Conservation (phyloP, 768 basidiomycete species). For the Termitomyces sp. region DNA sequence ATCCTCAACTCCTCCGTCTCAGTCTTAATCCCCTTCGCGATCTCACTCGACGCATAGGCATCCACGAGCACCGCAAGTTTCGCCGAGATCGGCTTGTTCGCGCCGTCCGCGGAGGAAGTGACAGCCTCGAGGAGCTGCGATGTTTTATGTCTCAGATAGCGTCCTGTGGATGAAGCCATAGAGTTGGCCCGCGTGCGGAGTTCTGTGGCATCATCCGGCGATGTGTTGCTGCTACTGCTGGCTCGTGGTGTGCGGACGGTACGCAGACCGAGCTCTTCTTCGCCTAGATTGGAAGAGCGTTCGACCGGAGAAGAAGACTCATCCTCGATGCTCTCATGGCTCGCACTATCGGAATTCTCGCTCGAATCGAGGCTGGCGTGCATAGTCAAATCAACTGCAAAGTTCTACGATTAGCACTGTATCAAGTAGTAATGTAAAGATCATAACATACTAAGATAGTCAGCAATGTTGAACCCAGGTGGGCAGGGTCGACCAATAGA, state of each 20-base stretch:
- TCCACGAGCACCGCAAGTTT: constrained; percentile 69
- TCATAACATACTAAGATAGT: constrained; percentile 76
- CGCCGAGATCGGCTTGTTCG: constrained; percentile 37
- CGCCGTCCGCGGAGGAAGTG: constrained; percentile 20
- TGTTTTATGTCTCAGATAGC: constrained; percentile 64
- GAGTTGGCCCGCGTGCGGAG: constrained; percentile 41
- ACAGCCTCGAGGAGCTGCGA: constrained; percentile 67
- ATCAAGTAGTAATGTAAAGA: background rate
- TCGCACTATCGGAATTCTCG: constrained; percentile 18
- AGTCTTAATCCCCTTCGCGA: constrained; percentile 53
- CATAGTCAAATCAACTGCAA: constrained; percentile 67
- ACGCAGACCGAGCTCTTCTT: constrained; percentile 65
- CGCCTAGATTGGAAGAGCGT: constrained; percentile 40
- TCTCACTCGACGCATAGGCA: constrained; percentile 60
- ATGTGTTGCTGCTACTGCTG: constrained; percentile 19
- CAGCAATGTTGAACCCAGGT: constrained; percentile 93
- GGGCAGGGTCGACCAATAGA: constrained; percentile 82
- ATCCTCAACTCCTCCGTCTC: constrained; percentile 51
- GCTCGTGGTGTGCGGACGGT: constrained; percentile 33
- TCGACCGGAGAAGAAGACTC: constrained; percentile 18
- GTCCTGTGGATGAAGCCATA: constrained; percentile 35
- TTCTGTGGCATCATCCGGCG: constrained; percentile 42
- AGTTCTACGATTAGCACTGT: background rate
- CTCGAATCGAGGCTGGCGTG: constrained; percentile 40
- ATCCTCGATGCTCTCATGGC: constrained; percentile 21